These are phyloP conservation scores for Amanita fuliginea DNA, from an alignment of 768 basidiomycete species.

Conservation along the genomic window DNA sequence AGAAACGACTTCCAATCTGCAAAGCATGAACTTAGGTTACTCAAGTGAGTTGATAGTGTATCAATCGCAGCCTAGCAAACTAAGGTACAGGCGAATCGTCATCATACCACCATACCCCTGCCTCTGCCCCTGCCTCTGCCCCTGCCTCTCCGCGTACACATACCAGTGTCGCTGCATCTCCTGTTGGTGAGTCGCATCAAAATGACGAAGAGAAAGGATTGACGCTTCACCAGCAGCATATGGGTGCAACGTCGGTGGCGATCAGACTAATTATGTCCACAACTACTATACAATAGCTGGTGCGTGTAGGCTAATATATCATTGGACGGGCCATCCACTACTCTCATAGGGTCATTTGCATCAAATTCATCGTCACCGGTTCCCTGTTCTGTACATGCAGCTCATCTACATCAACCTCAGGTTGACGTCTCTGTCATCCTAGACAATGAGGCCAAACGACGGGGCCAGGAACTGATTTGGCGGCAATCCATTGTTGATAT, in stretches of 20 bases:
- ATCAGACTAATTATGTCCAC: not conserved
- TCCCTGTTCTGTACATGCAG: not conserved
- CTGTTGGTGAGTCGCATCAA: not conserved
- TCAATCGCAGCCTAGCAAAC: not conserved
- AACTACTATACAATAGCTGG: not conserved
- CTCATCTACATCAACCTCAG: too few species aligned
- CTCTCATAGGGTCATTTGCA: not conserved
- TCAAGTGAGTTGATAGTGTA: not conserved
- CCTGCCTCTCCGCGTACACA: too few species aligned
- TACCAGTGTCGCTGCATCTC: not conserved
- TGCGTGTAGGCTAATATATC: not conserved
- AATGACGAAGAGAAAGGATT: not conserved
- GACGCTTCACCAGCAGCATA: not conserved
- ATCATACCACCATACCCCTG: too few species aligned
- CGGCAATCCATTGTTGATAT: constrained; percentile 2
- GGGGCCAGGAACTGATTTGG: not conserved
- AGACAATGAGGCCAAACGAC: not conserved
- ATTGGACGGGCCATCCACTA: not conserved
- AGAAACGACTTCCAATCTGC: not conserved
- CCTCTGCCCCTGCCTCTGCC: too few species aligned
- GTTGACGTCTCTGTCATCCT: not conserved
- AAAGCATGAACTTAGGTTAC: not conserved
- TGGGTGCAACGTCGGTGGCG: not conserved
- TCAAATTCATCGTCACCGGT: not conserved
- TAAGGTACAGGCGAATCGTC: too few species aligned